Base-by-base conservation (phyloP, 2,329 filamentous ascomycete genomes). In the Didymella exigua region DNA sequence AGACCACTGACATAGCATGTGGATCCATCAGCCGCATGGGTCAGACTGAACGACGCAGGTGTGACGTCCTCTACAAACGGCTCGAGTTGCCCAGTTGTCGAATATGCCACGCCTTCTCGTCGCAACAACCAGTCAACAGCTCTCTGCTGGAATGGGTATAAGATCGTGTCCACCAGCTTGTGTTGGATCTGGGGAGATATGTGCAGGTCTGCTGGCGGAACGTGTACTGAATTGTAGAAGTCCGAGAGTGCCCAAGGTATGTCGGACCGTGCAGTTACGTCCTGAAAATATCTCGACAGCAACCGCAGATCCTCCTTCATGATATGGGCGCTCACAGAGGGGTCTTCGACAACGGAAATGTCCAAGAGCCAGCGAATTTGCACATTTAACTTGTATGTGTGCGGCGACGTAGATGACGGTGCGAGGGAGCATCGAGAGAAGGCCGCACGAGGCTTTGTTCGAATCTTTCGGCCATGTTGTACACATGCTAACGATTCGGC, bases 61-160 rank as follows among this genome's bases (percentile, higher is more conserved):
- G 71, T 54, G 5, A 45, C 52, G 18, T 57, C 41, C 8, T 60
- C 54, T n/a, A 43, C 11, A 9, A 56, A 49, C 27, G 58, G 29
- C 48, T 58, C 38, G 29, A 67, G 58, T 7, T 45, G 33, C 4
- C 64, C 62, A 23, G 58, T 52, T 16, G 61, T 48, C 4, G 65
- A 56, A 41, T 82, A 86, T 19, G 76, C 68, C 2, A 85, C 81
- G 4, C 86, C 85, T 75, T 93, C 90, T 40, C 87, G 82, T 36
- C 76, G 75, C 40, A 93, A 72, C 54, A 92, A 77, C 89, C 89
- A 93, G 42, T 86, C 80, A 2, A 92, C 78, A 1, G 88, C 84
- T 55, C 88, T 79, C 50, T 84, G 84, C 71, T 93, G 90, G 56
- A 91, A 93, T 0, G 88, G 89, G 67, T 86, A 92, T 0, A 92